Conservation (phyloP, 495 filamentous ascomycete genomes). For the Penicillium macrosclerotiorum region DNA sequence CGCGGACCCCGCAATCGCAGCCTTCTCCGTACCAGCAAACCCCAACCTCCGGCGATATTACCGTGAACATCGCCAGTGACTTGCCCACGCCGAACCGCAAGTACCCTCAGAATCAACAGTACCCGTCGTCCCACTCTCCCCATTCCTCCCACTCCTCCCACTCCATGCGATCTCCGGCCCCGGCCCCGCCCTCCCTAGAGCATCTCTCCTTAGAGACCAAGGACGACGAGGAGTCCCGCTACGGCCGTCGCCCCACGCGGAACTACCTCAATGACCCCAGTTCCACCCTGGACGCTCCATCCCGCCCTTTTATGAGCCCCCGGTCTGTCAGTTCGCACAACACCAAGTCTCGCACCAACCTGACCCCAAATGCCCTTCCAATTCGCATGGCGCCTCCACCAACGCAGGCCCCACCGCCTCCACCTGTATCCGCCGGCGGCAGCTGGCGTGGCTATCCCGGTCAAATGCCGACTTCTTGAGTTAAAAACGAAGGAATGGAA, state of each 20-base stretch:
- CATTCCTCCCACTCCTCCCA: conserved; percentile 32
- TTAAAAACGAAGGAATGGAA: not conserved
- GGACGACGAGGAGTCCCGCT: conserved; percentile 35
- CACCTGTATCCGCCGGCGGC: conserved; percentile 33
- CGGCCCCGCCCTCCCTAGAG: conserved; percentile 38
- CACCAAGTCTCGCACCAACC: conserved; percentile 32
- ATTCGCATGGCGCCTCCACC: conserved; percentile 44
- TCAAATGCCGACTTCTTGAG: conserved; percentile 19
- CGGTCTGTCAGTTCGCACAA: conserved; percentile 42
- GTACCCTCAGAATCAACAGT: conserved; percentile 18
- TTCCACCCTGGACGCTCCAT: conserved; percentile 37
- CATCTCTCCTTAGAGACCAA: conserved; percentile 40
- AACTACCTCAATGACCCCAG: conserved; percentile 35
- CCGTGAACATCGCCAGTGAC: conserved; percentile 55
- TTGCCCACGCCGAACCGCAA: conserved; percentile 25
- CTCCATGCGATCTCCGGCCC: conserved; percentile 30
- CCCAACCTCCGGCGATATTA: conserved; percentile 66
- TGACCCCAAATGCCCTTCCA: conserved; percentile 40
- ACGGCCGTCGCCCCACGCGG: conserved; percentile 38
- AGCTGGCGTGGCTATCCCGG: conserved; percentile 34
- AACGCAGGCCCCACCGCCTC: conserved; percentile 37
- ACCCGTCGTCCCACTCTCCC: conserved; percentile 20
- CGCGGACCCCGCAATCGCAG: conserved; percentile 48
- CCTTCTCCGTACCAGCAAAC: conserved; percentile 44
- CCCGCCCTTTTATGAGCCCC: conserved; percentile 33